Conservation (phyloP, 2,329 filamentous ascomycete species). For the Aspergillus sp. region DNA sequence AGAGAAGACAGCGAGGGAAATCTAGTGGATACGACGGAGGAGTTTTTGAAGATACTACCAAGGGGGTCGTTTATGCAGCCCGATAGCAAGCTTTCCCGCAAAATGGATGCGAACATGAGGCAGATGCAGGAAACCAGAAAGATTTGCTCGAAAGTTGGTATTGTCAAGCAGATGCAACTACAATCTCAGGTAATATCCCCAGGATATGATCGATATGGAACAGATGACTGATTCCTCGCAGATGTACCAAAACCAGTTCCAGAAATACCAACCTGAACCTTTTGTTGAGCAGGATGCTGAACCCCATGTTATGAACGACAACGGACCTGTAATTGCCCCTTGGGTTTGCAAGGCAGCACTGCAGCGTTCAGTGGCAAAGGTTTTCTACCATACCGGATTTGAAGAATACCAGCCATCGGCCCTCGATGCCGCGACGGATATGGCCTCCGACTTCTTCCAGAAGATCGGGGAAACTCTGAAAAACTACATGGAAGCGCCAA, state of each 20-base stretch:
- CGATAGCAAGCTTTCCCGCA: constrained; percentile 70
- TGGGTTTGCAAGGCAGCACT: constrained; percentile 79
- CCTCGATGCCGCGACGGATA: constrained; percentile 83
- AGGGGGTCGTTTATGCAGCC: constrained; percentile 74
- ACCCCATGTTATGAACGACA: constrained; percentile 84
- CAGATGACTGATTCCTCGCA: constrained; percentile 36
- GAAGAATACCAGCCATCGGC: constrained; percentile 96
- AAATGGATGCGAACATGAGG: constrained; percentile 85
- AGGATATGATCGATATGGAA: neutral
- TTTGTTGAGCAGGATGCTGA: constrained; percentile 85
- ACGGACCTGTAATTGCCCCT: constrained; percentile 82
- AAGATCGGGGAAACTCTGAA: constrained; percentile 80
- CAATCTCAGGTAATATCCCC: constrained; percentile 74
- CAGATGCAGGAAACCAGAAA: constrained; percentile 98
- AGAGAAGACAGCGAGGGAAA: constrained; percentile 85
- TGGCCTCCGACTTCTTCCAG: constrained; percentile 84
- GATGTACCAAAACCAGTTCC: constrained; percentile 98
- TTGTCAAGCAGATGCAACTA: constrained; percentile 99
- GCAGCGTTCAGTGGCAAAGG: constrained; percentile 86
- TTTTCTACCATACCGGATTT: constrained; percentile 94
- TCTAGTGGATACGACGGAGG: constrained; percentile 82
- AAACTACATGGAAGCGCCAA: constrained; percentile 79
- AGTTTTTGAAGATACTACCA: constrained; percentile 76
- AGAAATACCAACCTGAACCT: constrained; percentile 88
- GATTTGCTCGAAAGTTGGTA: constrained; percentile 90